Percentiles rank a stretch among this genome's conserved stretches.
These are phyloP conservation scores for Neurospora africana DNA, from an alignment of 495 filamentous ascomycete species.

Conservation along the genomic window DNA sequence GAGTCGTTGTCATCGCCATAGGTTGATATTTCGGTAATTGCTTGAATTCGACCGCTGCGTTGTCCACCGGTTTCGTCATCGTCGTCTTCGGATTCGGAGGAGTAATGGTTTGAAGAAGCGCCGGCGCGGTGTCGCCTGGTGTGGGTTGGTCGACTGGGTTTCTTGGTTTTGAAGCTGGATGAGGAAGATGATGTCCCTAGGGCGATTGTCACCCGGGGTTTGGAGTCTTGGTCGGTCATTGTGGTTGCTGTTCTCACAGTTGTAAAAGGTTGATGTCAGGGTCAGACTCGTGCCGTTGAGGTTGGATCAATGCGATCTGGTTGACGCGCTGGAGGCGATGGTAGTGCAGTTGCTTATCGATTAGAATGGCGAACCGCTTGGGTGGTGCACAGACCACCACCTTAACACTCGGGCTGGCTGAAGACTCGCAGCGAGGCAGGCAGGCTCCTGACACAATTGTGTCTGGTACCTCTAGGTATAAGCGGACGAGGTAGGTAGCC, in stretches of 20 bases:
- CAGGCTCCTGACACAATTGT: background rate
- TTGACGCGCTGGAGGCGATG: background rate
- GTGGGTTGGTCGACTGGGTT: background rate
- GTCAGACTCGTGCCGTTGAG: background rate
- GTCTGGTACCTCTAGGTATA: background rate
- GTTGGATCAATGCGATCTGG: background rate
- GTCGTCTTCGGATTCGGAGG: conserved; percentile 10
- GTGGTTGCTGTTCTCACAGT: background rate
- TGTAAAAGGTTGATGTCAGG: background rate
- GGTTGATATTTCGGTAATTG: background rate
- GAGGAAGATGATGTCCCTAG: background rate
- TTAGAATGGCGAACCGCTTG: background rate
- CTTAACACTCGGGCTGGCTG: background rate
- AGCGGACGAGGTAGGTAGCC: background rate
- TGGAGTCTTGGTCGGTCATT: background rate
- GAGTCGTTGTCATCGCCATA: background rate
- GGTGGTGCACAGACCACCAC: background rate
- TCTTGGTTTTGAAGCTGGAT: background rate
- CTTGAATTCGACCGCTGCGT: background rate
- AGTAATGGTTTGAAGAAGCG: background rate
- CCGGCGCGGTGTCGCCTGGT: background rate
- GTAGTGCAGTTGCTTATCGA: background rate
- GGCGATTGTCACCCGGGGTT: conserved; percentile 5
- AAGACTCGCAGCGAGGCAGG: background rate
- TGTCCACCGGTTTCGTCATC: background rate